Conservation (phyloP, 305 asterid species). For the Fraxinus sp. region DNA sequence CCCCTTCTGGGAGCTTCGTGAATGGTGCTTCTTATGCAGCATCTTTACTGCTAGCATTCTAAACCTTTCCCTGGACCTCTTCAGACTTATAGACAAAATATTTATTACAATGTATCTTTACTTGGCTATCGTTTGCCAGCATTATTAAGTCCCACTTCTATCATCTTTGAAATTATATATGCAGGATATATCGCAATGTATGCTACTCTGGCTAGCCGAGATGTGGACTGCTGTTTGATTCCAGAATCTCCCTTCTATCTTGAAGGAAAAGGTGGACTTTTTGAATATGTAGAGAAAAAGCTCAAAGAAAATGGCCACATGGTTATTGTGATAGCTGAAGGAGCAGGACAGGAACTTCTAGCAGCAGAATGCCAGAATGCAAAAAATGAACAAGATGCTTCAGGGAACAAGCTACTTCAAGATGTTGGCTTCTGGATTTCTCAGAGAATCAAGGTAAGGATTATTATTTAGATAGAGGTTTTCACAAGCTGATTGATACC, state of each 20-base stretch:
- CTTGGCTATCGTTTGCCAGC: neutral
- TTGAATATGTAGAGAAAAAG: slow-evolving; percentile 50
- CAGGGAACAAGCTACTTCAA: slow-evolving; percentile 65
- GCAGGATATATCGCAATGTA: slow-evolving; percentile 76
- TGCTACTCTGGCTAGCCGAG: slow-evolving; percentile 86
- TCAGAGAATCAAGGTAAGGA: slow-evolving; percentile 56
- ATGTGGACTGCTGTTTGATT: slow-evolving; percentile 80
- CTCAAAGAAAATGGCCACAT: slow-evolving; percentile 76
- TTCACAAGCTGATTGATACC: neutral
- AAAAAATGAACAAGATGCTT: slow-evolving; percentile 61
- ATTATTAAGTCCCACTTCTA: slow-evolving; percentile 1
- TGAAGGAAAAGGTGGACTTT: slow-evolving; percentile 70
- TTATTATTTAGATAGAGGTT: slow-evolving; percentile 7
- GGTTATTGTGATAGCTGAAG: slow-evolving; percentile 83
- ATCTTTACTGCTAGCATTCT: slow-evolving; percentile 13
- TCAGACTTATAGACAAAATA: slow-evolving; percentile 39
- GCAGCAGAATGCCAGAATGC: slow-evolving; percentile 29
- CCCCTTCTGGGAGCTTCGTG: slow-evolving; percentile 15
- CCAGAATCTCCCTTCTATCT: slow-evolving; percentile 76
- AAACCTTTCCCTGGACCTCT: slow-evolving; percentile 18
- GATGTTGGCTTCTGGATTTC: slow-evolving; percentile 80
- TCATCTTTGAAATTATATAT: neutral
- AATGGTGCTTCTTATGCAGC: neutral
- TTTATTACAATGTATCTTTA: slow-evolving; percentile 54
- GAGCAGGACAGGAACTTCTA: slow-evolving; percentile 81